phyloP scores from a whole-genome alignment of 2,329 filamentous ascomycete genomes.

The Colletotrichum caudatum region DNA sequence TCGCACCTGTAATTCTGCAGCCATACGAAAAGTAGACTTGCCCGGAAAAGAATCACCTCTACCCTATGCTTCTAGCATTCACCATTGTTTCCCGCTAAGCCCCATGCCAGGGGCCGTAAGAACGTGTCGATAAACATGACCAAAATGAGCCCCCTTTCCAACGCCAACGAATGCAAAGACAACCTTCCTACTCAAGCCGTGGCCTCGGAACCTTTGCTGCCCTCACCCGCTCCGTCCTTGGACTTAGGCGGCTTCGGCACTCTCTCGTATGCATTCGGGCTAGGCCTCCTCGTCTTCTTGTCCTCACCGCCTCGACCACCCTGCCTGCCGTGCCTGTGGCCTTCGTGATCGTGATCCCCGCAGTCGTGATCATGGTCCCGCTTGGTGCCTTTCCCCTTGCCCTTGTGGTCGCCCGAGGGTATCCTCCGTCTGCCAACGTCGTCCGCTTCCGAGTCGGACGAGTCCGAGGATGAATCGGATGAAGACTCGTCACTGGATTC shows the following conservation, averaged over 20 bases:
- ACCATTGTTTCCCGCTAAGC: not conserved
- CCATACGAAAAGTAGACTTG: not conserved
- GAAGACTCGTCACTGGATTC: conserved; percentile 82
- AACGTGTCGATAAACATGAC: not conserved
- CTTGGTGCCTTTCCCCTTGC: conserved; percentile 55
- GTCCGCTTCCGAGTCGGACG: conserved; percentile 63
- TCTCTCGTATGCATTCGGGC: conserved; percentile 86
- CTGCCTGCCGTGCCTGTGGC: conserved; percentile 48
- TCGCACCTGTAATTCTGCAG: not conserved
- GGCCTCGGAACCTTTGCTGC: conserved; percentile 40
- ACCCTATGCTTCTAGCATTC: not conserved
- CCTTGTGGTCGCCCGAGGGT: conserved; percentile 51
- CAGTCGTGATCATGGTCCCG: conserved; percentile 55
- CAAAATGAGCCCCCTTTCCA: conserved; percentile 4
- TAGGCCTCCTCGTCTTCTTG: conserved; percentile 63
- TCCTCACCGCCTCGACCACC: conserved; percentile 51
- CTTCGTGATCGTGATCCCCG: conserved; percentile 51
- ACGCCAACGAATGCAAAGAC: conserved; percentile 32
- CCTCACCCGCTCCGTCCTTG: conserved; percentile 46
- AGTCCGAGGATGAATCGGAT: conserved; percentile 66
- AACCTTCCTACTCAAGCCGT: conserved; percentile 9
- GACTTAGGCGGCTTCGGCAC: conserved; percentile 64
- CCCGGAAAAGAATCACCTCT: not conserved
- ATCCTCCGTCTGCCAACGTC: conserved; percentile 44
- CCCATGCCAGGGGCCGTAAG: conserved; percentile 11